phyloP scores from a whole-genome alignment of 208 protist genomes.

The Acanthamoeba healyi region DNA sequence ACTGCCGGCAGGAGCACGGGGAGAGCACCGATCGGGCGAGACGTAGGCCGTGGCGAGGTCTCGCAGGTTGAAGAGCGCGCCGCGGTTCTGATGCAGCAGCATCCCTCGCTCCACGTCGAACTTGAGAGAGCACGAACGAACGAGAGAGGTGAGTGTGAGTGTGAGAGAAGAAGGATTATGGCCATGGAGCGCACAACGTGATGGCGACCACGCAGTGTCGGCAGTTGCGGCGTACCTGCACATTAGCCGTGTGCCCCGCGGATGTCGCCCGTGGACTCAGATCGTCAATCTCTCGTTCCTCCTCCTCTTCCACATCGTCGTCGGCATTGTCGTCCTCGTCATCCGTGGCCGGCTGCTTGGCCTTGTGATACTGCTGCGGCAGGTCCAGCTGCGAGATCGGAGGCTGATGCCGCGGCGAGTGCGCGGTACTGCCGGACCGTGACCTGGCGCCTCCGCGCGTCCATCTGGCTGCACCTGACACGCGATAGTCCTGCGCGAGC shows the following conservation, averaged over 20 bases:
- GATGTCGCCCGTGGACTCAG: neutral
- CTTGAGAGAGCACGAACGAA: no score
- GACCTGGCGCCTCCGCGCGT: no score
- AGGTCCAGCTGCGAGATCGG: neutral
- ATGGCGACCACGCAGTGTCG: no score
- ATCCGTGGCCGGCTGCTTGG: neutral
- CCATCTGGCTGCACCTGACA: neutral
- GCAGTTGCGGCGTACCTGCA: neutral
- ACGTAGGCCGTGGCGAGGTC: neutral
- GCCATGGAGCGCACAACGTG: no score
- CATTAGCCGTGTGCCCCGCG: neutral
- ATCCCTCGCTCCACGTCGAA: slow-evolving; percentile 1
- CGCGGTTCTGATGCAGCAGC: neutral
- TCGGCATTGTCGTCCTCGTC: neutral
- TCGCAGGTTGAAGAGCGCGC: slow-evolving; percentile 23
- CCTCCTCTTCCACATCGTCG: neutral
- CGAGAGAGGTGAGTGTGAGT: no score
- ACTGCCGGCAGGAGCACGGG: no score
- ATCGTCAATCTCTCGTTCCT: neutral
- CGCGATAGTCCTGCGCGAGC: neutral
- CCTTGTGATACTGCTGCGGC: no score
- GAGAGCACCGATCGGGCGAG: neutral
- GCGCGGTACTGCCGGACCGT: no score
- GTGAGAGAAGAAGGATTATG: no score
- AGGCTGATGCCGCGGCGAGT: no score